Base-by-base conservation (phyloP, 2,329 filamentous ascomycete species). In the Curvularia lunata region DNA sequence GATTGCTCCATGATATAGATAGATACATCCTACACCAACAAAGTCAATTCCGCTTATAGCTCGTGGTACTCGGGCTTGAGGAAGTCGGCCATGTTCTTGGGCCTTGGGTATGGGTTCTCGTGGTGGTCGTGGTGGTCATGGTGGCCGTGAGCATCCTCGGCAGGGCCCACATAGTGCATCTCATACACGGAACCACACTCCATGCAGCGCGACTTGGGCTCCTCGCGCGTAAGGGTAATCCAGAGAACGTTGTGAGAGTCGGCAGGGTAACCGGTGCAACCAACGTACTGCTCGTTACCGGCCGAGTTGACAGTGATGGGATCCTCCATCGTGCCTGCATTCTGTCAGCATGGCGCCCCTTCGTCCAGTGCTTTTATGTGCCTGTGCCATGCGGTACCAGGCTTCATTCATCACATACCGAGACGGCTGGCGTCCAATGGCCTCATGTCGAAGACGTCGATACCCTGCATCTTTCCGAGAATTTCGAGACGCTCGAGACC, bases 401-500 rank as follows among this genome's bases (percentile, higher is more conserved):
- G 12, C 23, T 34, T 42, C 7, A 52, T 56, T 57, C 51, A 23
- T 54, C 18, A 65, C 83, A 66, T 84, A 91, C 94, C 94, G 80
- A 86, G 86, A 77, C 95, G 89, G 79, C 90, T 95, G 65, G 94
- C 85, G 79, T 98, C 95, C 72, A 99, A 87, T 64, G 95, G 95
- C 81, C 88, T 89, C 95, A 98, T 97, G 83, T 99, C 93, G 84
- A 99, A 99, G 78, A 98, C 85, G 78, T 99, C 95, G 73, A 97
- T 84, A 68, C 95, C 93, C 85, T 98, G 92, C 90, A 98, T 97
- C 88, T 99, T 99, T 82, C 95, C 95, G 78, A 99, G 85, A 75
- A 99, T 95, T 83, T 99, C 95, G 71, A 99, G 87, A 87, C 95
- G 93, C 85, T 99, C 95, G 60, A 98, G 86, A 91, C 95, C 95